Conservation (phyloP, 2,329 filamentous ascomycete species). For the Chaetomiaceae sp. region DNA sequence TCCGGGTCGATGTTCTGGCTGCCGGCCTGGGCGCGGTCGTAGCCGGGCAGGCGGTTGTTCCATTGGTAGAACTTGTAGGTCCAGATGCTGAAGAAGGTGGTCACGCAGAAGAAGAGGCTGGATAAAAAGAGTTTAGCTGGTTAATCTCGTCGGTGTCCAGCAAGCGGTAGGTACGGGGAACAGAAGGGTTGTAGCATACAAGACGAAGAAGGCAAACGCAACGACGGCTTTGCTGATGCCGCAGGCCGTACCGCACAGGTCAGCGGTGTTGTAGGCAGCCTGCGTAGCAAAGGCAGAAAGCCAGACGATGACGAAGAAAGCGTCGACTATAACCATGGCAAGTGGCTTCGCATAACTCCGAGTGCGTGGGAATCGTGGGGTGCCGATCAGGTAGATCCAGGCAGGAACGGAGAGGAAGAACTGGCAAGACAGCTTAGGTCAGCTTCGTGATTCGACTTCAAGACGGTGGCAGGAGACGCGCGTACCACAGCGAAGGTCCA, state of each 20-base stretch:
- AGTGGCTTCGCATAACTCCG: conserved; percentile 56
- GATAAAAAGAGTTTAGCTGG: conserved; percentile 1
- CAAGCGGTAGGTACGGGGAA: not conserved
- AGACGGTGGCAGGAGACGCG: conserved; percentile 8
- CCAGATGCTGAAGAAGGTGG: conserved; percentile 52
- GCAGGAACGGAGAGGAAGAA: conserved; percentile 59
- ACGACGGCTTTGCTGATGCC: conserved; percentile 58
- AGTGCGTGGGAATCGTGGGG: conserved; percentile 57
- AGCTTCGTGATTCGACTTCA: not conserved
- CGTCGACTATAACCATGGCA: conserved; percentile 54
- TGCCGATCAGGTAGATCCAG: conserved; percentile 60
- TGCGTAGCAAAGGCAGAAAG: conserved; percentile 61
- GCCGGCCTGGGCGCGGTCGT: conserved; percentile 37
- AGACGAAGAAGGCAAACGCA: conserved; percentile 55
- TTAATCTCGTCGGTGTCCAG: not conserved
- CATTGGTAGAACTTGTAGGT: conserved; percentile 57
- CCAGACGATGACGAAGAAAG: conserved; percentile 55
- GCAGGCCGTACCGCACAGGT: conserved; percentile 51
- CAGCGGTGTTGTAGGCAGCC: conserved; percentile 55
- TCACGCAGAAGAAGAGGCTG: conserved; percentile 50
- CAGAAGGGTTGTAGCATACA: conserved; percentile 39
- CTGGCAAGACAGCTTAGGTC: conserved; percentile 32
- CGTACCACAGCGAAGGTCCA: conserved; percentile 61
- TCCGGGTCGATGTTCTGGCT: conserved; percentile 57
- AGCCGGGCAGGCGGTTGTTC: conserved; percentile 56